Base-by-base conservation (phyloP, 164 flowering plant species). In the Stephania japonica region DNA sequence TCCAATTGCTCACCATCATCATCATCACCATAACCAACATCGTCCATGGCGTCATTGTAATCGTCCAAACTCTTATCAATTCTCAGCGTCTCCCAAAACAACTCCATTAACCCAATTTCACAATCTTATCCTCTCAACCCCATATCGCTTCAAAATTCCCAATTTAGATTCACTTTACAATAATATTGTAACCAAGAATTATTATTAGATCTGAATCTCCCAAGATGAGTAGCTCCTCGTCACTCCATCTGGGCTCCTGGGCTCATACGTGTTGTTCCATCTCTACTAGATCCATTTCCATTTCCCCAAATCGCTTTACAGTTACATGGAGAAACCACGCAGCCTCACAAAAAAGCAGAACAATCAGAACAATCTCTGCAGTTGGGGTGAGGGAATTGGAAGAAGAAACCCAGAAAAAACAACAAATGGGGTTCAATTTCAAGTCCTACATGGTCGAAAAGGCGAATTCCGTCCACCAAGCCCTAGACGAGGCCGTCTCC, bases 401-500 rank as follows among this genome's bases (percentile, higher is more conserved):
- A 26, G 79, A 76, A 3, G 67, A 74, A 24, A 66, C 44, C 62
- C 70, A 65, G 25, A 32, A 41, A 10, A 72, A n/a, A 32, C 38
- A 32, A 32, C 38, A 56, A 19, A 72, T 84, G 26, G 7, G 68
- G 11, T 90, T 90, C 70, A 78, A 82, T 80, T 87, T 91, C 85
- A 88, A 85, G 67, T 10, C 79, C 10, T 89, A 88, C 80, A 85
- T 89, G 89, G 1, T 79, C 23, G 70, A 78, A 59, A 89, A 83
- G 50, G 92, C 81, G 0, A 71, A 72, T 27, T 76, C 88, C 7
- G 96, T 91, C 7, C 87, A 88, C 70, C 77, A 71, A 68, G 91
- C 93, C 11, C 75, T 91, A 0, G 93, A 91, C 61, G 70, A 69
- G 8, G 87, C 93, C 3, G 86, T 89, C 43, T 64, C 85, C 5